Evolutionary conservation across 2,329 filamentous ascomycete genomes (phyloP), one percentile per base, ranked within the genome.

Genomic region (Alternaria atra): DNA sequence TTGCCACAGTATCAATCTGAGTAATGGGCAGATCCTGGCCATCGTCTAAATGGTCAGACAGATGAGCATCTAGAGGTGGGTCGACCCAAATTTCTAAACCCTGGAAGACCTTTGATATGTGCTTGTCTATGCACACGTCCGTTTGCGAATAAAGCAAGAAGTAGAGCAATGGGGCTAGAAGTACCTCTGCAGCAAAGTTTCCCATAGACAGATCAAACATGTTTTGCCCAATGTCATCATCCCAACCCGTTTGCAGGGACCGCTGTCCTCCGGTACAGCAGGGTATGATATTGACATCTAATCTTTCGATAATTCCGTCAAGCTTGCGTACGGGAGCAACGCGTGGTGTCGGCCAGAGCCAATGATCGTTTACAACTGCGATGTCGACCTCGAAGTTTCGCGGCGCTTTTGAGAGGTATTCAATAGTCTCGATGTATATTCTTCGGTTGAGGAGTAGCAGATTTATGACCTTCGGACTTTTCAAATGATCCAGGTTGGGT

Each of bases 31-130:
- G 29, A 42, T 53, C 13, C 27, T 4, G 17, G 10, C 30, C 34
- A 34, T 32, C 7, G 5, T 53, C 27, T 25, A 34, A 25, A 9
- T 43, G 27, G 6, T 25, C 27, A 50, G 6, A 4, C 13, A 9
- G 9, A 13, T 15, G 27, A 20, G 17, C 17, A 30, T 53, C 8
- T 25, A 20, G 43, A 8, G 29, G 5, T 43, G 37, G 51, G 13
- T 43, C 51, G 27, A 53, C n/a, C 51, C 51, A 53, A 12, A 42
- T 53, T 27, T 53, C 51, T 15, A 53, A 53, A 17, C 51, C 51
- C 37, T 17, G 37, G 37, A 25, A 43, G 13, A 34, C 39, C 7
- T 53, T 27, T 23, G 51, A 53, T 34, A n/a, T 2, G 4, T 20
- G 27, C 1, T 30, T 27, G 7, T 43, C 8, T 13, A 23, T 1